Conservation (phyloP, 2,329 filamentous ascomycete species). For the Botrytis sinoallii region DNA sequence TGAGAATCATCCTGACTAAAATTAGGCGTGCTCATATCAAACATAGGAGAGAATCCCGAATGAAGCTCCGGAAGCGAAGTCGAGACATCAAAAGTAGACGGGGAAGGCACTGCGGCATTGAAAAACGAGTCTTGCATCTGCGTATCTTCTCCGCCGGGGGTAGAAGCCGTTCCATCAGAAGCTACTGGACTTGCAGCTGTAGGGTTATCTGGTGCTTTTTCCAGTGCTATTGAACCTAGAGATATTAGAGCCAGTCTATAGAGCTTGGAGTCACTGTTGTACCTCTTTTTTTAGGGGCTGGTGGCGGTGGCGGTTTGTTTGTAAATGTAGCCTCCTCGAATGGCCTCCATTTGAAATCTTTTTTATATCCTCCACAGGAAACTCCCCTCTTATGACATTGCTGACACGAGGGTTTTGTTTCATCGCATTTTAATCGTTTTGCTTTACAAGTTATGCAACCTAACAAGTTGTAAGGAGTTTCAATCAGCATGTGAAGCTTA, state of each 20-base stretch:
- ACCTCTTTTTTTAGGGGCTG: slow-evolving; percentile 31
- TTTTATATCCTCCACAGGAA: slow-evolving; percentile 68
- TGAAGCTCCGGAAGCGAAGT: slow-evolving; percentile 26
- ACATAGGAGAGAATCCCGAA: slow-evolving; percentile 34
- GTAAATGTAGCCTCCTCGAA: slow-evolving; percentile 62
- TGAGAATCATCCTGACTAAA: slow-evolving; percentile 29
- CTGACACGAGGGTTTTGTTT: slow-evolving; percentile 64
- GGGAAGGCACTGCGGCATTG: slow-evolving; percentile 31
- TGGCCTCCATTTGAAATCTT: slow-evolving; percentile 72
- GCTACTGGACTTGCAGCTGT: slow-evolving; percentile 24
- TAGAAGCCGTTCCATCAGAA: slow-evolving; percentile 32
- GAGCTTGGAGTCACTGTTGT: slow-evolving; percentile 11
- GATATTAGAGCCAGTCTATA: slow-evolving; percentile 22
- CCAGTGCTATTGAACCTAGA: slow-evolving; percentile 29
- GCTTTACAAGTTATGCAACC: slow-evolving; percentile 72
- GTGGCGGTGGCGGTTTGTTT: slow-evolving; percentile 39
- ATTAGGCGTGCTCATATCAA: slow-evolving; percentile 36
- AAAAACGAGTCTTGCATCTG: slow-evolving; percentile 37
- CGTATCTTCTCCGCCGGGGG: slow-evolving; percentile 29
- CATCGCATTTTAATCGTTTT: slow-evolving; percentile 71
- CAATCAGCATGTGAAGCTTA: slow-evolving; percentile 20
- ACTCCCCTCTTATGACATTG: slow-evolving; percentile 66
- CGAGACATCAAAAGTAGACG: slow-evolving; percentile 20
- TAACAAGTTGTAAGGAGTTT: slow-evolving; percentile 38
- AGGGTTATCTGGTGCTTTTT: slow-evolving; percentile 26